Conservation (phyloP, 2,329 filamentous ascomycete genomes). For the Botryotinia convoluta region DNA sequence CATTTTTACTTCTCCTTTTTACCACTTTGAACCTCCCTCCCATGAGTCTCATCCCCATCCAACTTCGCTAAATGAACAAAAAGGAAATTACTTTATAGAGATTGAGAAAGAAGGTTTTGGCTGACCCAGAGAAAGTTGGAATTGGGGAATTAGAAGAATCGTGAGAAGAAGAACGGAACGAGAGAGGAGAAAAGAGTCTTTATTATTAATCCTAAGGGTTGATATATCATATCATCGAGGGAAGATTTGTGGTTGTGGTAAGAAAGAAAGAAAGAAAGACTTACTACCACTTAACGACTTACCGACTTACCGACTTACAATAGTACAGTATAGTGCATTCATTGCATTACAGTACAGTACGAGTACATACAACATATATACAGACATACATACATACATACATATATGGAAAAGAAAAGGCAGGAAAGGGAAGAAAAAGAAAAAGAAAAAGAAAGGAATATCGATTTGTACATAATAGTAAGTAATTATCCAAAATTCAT, state of each 20-base stretch:
- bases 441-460: not conserved
- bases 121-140: not conserved
- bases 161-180: not conserved
- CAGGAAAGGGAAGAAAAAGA: not conserved
- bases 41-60: constrained; percentile 20
- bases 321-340: not conserved
- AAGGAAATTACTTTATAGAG: constrained; percentile 33
- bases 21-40: not conserved
- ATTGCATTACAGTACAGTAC: not conserved
- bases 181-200: not conserved
- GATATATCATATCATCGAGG: not conserved
- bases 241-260: not conserved
- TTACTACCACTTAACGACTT: not conserved
- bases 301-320: not conserved
- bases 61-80: constrained; percentile 34
- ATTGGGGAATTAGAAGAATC: not conserved
- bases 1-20: constrained; percentile 17
- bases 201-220: not conserved
- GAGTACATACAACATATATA: too few species aligned
- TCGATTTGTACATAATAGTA: not conserved
- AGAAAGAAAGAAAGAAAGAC: not conserved
- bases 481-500: not conserved
- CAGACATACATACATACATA: too few species aligned
- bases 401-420: not conserved
- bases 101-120: not conserved